Evolutionary conservation across 352 stramenopile genomes (phyloP).

Genomic region (Globisporangium camurandrum): DNA sequence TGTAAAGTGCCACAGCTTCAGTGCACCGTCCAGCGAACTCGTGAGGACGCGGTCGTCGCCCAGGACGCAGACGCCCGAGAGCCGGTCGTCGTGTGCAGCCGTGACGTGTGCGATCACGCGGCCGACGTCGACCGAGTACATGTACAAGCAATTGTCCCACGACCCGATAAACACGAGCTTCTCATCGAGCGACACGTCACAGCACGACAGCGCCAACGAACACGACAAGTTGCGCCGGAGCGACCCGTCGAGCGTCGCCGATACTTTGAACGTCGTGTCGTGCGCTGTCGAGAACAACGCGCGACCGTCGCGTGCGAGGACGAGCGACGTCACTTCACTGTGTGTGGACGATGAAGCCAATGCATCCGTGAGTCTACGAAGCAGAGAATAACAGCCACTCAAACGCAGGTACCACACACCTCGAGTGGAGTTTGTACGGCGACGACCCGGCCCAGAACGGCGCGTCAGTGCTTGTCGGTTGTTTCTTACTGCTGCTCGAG

Average conservation of each 20-base stretch:
- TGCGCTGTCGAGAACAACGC: slow-evolving; percentile 69
- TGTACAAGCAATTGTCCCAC: slow-evolving; percentile 81
- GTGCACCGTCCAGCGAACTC: slow-evolving; percentile 65
- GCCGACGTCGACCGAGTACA: slow-evolving; percentile 81
- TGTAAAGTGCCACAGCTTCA: slow-evolving; percentile 80
- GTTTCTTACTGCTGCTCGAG: slow-evolving; percentile 27
- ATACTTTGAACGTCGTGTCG: slow-evolving; percentile 74
- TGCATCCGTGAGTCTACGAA: background rate
- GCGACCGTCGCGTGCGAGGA: slow-evolving; percentile 47
- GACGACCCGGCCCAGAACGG: slow-evolving; percentile 60
- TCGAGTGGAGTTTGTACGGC: slow-evolving; percentile 57
- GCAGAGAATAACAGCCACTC: too few species aligned
- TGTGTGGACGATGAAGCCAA: background rate
- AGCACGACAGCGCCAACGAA: slow-evolving; percentile 70
- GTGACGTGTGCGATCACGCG: slow-evolving; percentile 75
- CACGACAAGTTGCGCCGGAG: slow-evolving; percentile 65
- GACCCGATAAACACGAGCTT: slow-evolving; percentile 81
- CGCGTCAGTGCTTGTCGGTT: slow-evolving; percentile 21
- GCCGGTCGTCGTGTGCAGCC: slow-evolving; percentile 68
- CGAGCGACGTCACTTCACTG: slow-evolving; percentile 67
- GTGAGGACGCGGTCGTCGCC: slow-evolving; percentile 72
- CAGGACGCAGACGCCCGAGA: slow-evolving; percentile 69
- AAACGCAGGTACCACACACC: too few species aligned
- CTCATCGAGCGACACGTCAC: slow-evolving; percentile 71
- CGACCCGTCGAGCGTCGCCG: slow-evolving; percentile 53